phyloP scores from a whole-genome alignment of 140 eudicot genomes.

The Eryngium alpinum region DNA sequence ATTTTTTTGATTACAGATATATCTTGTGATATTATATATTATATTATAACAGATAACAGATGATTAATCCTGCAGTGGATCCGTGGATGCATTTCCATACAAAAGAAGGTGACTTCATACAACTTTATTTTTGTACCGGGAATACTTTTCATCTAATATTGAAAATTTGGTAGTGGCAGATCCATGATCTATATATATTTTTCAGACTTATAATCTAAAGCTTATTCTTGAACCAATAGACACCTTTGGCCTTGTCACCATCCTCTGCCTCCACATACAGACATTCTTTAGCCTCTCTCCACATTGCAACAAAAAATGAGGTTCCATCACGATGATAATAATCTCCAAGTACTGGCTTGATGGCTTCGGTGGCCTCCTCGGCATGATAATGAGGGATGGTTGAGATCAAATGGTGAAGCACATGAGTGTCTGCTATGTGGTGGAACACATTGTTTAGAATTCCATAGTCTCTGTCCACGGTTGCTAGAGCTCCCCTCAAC shows the following conservation, averaged over 20 bases:
- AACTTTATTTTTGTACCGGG: background rate
- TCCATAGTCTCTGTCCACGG: conserved; percentile 8
- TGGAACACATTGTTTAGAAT: conserved; percentile 54
- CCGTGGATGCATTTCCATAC: background rate
- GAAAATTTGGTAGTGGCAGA: background rate
- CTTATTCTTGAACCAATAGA: conserved; percentile 44
- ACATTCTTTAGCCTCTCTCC: conserved; percentile 28
- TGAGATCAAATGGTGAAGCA: conserved; percentile 68
- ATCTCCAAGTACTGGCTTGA: conserved; percentile 56
- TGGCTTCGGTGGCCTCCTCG: conserved; percentile 65
- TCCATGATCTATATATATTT: background rate
- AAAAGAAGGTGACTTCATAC: background rate
- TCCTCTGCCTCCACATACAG: conserved; percentile 18
- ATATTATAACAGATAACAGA: too few relatives aligned
- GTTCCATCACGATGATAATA: conserved; percentile 68
- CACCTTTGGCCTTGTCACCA: background rate
- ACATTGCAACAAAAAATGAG: conserved; percentile 23
- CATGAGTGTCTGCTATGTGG: conserved; percentile 63
- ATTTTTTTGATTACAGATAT: too few relatives aligned
- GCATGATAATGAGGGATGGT: conserved; percentile 77
- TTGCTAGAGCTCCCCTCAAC: conserved; percentile 5
- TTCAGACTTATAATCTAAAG: background rate
- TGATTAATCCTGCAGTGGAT: background rate
- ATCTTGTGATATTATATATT: too few relatives aligned
- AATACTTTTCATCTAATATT: background rate